Percentiles rank a stretch among this genome's conserved stretches.
Evolutionary conservation across 1,284 basidiomycete species (phyloP).

Genomic region (Coniferiporia sulphurascens): DNA sequence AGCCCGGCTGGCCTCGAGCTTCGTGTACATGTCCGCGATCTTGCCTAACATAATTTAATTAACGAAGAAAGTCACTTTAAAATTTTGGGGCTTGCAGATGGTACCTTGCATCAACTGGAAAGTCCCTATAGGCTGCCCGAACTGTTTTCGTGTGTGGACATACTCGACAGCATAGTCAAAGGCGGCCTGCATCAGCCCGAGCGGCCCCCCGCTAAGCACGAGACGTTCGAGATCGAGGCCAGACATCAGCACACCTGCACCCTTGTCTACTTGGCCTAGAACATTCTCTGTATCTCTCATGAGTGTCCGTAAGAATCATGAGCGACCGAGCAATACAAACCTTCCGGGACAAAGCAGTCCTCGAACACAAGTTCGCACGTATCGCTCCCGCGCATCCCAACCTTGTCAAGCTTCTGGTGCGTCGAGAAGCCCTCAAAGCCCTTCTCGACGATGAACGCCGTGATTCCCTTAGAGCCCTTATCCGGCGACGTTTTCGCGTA

Average conservation of each 20-base stretch:
- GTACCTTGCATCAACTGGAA: conserved; percentile 95
- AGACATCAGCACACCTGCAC: conserved; percentile 88
- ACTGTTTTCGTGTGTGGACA: conserved; percentile 88
- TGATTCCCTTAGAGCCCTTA: conserved; percentile 83
- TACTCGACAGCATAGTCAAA: conserved; percentile 89
- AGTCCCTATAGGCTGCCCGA: conserved; percentile 80
- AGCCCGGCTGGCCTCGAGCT: conserved; percentile 80
- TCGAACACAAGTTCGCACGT: conserved; percentile 95
- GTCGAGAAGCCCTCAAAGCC: conserved; percentile 83
- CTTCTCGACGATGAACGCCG: conserved; percentile 87
- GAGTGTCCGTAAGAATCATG: background rate
- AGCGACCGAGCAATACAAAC: conserved; percentile 33
- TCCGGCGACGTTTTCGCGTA: conserved; percentile 88
- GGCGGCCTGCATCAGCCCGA: conserved; percentile 74
- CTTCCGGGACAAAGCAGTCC: conserved; percentile 82
- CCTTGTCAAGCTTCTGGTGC: conserved; percentile 88
- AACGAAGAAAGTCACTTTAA: conserved; percentile 5
- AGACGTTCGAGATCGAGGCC: conserved; percentile 91
- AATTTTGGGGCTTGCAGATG: conserved; percentile 9
- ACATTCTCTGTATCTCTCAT: conserved; percentile 60
- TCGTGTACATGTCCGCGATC: conserved; percentile 95
- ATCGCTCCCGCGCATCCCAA: conserved; percentile 94
- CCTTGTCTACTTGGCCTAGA: conserved; percentile 74
- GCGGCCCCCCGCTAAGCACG: conserved; percentile 83
- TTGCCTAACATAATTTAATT: conserved; percentile 42